Percentiles rank a stretch among this genome's conserved stretches.
Conservation (phyloP, 306 rosid genomes). For the Castanea crenata region DNA sequence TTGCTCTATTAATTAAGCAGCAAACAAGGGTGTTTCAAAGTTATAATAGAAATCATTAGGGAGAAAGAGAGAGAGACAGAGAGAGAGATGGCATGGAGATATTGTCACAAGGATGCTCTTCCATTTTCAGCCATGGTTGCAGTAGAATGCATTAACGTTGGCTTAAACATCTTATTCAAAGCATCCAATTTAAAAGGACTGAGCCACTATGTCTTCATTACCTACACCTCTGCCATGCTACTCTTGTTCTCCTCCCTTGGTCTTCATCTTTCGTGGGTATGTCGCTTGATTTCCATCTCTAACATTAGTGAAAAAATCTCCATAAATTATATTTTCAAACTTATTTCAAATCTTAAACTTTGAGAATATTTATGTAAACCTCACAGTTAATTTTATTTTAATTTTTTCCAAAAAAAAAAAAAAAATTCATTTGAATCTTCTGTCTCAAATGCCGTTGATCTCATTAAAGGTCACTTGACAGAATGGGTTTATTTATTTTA, state of each 20-base stretch:
- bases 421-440: too few relatives aligned
- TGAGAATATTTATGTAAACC: too few relatives aligned
- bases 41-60: neutral
- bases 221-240: conserved; percentile 44
- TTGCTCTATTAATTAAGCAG: too few relatives aligned
- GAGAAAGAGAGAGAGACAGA: neutral
- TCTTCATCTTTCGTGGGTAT: conserved; percentile 48
- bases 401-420: too few relatives aligned
- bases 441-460: too few relatives aligned
- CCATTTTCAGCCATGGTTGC: conserved; percentile 50
- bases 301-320: too few relatives aligned
- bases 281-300: too few relatives aligned
- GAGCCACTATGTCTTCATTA: conserved; percentile 50
- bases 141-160: conserved; percentile 47
- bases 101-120: conserved; percentile 33
- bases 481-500: too few relatives aligned
- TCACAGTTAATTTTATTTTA: too few relatives aligned
- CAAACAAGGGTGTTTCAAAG: neutral
- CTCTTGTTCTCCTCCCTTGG: conserved; percentile 41
- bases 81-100: conserved; percentile 25
- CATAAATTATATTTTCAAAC: too few relatives aligned
- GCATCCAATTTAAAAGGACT: conserved; percentile 44
- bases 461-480: too few relatives aligned
- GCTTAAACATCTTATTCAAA: conserved; percentile 47
- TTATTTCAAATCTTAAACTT: too few relatives aligned